Conservation (phyloP, 257 asterid genomes). For the Penstemon newberryi region DNA sequence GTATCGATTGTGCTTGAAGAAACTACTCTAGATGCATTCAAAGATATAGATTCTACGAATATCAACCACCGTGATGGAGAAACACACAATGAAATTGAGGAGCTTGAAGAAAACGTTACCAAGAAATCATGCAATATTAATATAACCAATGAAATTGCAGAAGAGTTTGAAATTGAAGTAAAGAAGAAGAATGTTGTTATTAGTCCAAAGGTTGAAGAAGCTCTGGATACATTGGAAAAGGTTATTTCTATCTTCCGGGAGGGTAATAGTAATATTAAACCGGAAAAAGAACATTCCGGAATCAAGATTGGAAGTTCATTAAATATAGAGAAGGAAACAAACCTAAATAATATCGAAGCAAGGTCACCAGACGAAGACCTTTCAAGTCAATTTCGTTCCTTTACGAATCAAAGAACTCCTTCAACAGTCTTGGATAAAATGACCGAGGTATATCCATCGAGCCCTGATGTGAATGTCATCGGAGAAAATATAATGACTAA, state of each 20-base stretch:
- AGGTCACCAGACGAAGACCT: conserved; percentile 50
- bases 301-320: conserved; percentile 12
- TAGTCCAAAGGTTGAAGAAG: conserved; percentile 45
- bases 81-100: conserved; percentile 49
- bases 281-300: conserved; percentile 19
- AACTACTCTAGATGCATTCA: conserved; percentile 23
- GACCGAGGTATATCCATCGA: conserved; percentile 2
- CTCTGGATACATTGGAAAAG: conserved; percentile 67
- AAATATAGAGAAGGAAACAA: conserved; percentile 44
- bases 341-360: conserved; percentile 58
- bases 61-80: conserved; percentile 25
- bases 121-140: conserved; percentile 10
- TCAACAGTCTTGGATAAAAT: conserved; percentile 26
- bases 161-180: conserved; percentile 24
- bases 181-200: conserved; percentile 28
- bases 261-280: conserved; percentile 32
- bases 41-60: conserved; percentile 18
- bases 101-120: conserved; percentile 44
- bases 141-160: conserved; percentile 28
- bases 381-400: conserved; percentile 27
- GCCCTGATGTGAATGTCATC: conserved; percentile 24
- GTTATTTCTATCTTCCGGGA: conserved; percentile 53
- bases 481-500: conserved; percentile 27
- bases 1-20: conserved; percentile 30
- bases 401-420: conserved; percentile 24